Base-by-base conservation (phyloP, 176 grass and related monocot genomes). In the Zoysia japonica region DNA sequence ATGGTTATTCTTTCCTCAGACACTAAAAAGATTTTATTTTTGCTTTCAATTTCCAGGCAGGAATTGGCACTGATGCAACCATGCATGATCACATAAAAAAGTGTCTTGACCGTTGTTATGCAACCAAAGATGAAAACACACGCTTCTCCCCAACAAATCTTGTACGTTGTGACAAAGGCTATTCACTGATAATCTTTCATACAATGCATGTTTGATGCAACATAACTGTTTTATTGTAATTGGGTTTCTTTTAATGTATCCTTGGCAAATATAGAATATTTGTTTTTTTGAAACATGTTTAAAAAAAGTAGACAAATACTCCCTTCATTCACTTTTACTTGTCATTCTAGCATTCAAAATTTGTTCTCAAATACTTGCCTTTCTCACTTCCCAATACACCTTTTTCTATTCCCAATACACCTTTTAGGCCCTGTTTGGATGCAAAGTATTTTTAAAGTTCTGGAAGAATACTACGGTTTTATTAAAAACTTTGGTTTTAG, bases 11-110 rank as follows among this genome's bases (percentile, higher is more conserved):
- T 35, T 61, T 61, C 4, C 57, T 74, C 38, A 59, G 42, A 1
- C 63, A 51, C 68, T 43, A 37, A 73, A 85, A 68, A 64, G 41
- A 66, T 84, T 82, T 79, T 47, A 68, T 36, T 78, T 45, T 74
- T 51, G 71, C 51, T 41, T 83, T 79, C 70, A 86, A 65, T 88
- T 86, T 88, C 67, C 77, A 98, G 95, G 89, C 95, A 81, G 95
- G 95, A 90, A 98, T 98, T 76, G 95, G 95, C 67, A 98, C 95
- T 54, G 95, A 98, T 80, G 95, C 95, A 62, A 98, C 95, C 59
- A 98, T 98, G 95, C 95, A 98, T 84, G 95, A 98, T 59, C 92
- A 98, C 82, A 98, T 98, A 71, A 98, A 98, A 60, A 98, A 98
- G 89, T 86, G 90, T 65, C 85, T 98, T 89, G 95, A 98, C 80